A percentile compares a stretch with the other conserved stretches of the same genome.
Evolutionary conservation across 2,329 filamentous ascomycete genomes (phyloP).

Genomic region (Colletotrichum sojae): DNA sequence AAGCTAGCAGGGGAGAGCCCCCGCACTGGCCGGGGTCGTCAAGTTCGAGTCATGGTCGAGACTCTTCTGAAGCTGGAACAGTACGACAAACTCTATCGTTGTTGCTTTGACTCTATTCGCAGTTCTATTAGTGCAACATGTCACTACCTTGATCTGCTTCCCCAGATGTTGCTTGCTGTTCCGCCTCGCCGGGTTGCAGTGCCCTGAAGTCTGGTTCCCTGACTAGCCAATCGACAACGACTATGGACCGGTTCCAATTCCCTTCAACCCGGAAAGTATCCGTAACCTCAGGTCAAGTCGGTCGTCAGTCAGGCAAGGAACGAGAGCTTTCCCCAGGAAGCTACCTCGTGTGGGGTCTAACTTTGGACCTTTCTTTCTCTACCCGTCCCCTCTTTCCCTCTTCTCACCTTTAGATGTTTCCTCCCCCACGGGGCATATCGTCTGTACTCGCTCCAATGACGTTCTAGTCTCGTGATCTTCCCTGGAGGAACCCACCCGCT

Average conservation of each 20-base stretch:
- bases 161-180: constrained; percentile 25
- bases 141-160: not conserved
- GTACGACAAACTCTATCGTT: constrained; percentile 21
- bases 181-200: constrained; percentile 14
- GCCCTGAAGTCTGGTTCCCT: not conserved
- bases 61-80: constrained; percentile 10
- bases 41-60: constrained; percentile 35
- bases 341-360: constrained; percentile 7
- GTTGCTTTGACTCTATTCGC: not conserved
- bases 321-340: constrained; percentile 17
- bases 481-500: constrained; percentile 8
- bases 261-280: not conserved
- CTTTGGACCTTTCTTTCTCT: not conserved
- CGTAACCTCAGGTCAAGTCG: constrained; percentile 1
- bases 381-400: not conserved
- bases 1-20: constrained; percentile 13
- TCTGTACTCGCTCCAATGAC: constrained; percentile 29
- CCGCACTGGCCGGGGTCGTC: constrained; percentile 18
- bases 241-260: not conserved
- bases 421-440: constrained; percentile 23
- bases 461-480: constrained; percentile 19
- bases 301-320: not conserved
- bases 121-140: not conserved
- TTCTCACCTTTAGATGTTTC: not conserved
- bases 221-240: constrained; percentile 7